phyloP scores from a whole-genome alignment of 257 asterid genomes.

The Solanum phureja region DNA sequence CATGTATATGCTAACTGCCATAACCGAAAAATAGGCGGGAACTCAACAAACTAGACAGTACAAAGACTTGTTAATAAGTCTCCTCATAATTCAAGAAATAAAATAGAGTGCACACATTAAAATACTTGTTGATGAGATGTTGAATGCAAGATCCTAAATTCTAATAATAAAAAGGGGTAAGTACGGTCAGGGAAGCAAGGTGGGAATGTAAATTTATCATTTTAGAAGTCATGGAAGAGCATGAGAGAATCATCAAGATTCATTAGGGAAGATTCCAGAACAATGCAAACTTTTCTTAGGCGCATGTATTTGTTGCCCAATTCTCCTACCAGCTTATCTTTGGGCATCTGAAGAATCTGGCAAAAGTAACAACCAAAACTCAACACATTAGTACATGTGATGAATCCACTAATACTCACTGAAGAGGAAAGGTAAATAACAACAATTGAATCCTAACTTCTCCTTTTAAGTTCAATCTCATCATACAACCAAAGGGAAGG shows the following conservation, averaged over 20 bases:
- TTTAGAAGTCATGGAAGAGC: slow-evolving; percentile 57
- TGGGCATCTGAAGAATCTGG: slow-evolving; percentile 46
- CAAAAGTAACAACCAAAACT: background rate
- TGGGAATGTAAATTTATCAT: background rate
- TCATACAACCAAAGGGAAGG: background rate
- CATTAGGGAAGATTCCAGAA: slow-evolving; percentile 53
- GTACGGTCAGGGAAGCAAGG: background rate
- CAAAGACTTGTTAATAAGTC: background rate
- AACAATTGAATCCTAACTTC: background rate
- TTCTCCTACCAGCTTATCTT: slow-evolving; percentile 50
- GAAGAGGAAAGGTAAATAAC: background rate
- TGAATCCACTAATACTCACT: background rate
- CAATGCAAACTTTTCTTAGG: slow-evolving; percentile 18
- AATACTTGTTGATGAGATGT: background rate
- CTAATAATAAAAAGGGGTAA: background rate
- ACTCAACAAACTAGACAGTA: background rate
- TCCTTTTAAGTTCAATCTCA: background rate
- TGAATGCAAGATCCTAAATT: background rate
- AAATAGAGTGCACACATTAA: background rate
- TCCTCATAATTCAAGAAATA: background rate
- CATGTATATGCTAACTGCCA: background rate
- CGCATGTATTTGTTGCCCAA: slow-evolving; percentile 17
- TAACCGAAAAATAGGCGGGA: background rate
- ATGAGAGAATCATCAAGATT: slow-evolving; percentile 58
- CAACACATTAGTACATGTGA: background rate